Evolutionary conservation across 345 rosid species (phyloP).

Genomic region (Carallia brachiata): DNA sequence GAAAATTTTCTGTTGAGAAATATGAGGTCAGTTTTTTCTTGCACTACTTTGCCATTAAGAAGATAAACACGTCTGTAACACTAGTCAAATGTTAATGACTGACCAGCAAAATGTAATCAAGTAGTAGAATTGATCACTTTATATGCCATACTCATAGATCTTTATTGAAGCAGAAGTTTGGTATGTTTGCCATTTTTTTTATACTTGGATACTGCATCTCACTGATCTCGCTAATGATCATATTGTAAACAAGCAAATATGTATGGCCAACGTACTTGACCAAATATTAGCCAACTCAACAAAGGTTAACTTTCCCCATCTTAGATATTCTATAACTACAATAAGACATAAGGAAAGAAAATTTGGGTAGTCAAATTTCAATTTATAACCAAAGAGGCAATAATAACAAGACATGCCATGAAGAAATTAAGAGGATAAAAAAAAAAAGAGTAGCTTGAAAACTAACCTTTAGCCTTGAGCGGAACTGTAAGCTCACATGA

Average conservation of each 20-base stretch:
- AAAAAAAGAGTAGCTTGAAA: constrained; percentile 28
- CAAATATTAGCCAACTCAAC: not conserved
- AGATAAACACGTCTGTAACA: not conserved
- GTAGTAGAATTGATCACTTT: not conserved
- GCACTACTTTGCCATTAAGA: not conserved
- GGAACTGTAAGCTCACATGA: constrained; percentile 91
- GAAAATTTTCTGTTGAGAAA: constrained; percentile 50
- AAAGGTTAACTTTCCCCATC: not conserved
- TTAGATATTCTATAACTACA: not conserved
- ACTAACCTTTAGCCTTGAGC: constrained; percentile 73
- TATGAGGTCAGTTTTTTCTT: not conserved
- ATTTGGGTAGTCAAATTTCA: not conserved
- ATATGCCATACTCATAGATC: not conserved
- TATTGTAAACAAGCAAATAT: not conserved
- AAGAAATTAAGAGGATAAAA: not conserved
- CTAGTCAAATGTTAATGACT: not conserved
- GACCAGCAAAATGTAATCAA: not conserved
- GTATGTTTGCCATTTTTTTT: not conserved
- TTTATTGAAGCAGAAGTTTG: not conserved
- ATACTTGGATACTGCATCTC: not conserved
- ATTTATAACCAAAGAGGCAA: not conserved
- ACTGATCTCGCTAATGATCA: too few species aligned
- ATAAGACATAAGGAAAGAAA: not conserved
- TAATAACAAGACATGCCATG: not conserved
- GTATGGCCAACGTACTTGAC: not conserved